Evolutionary conservation across 2,329 filamentous ascomycete genomes (phyloP).

Genomic region (Macroventuria anomochaeta): DNA sequence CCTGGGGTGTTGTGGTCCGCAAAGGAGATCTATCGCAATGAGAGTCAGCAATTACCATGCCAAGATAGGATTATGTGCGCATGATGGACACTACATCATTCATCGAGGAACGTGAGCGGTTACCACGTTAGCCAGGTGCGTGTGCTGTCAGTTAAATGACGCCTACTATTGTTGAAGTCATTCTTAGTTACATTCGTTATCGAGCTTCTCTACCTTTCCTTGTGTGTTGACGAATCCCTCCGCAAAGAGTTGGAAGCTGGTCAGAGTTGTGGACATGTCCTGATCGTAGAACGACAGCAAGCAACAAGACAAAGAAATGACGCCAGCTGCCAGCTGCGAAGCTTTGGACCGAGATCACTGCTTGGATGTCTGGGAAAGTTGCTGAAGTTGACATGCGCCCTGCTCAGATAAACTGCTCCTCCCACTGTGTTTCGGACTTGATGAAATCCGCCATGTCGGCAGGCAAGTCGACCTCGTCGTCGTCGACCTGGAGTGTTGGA

Average conservation of each 20-base stretch:
- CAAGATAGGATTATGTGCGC: neutral
- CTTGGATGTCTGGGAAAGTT: neutral
- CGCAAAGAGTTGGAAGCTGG: neutral
- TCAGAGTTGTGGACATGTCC: neutral
- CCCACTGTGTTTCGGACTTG: constrained; percentile 11
- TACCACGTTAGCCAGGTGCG: neutral
- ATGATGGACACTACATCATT: neutral
- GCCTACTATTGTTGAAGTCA: neutral
- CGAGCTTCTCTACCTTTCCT: neutral
- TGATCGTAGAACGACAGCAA: neutral
- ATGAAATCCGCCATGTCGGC: constrained; percentile 22
- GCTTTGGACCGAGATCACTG: neutral
- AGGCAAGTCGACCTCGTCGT: constrained; percentile 16
- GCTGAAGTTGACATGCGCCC: neutral
- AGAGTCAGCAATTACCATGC: neutral
- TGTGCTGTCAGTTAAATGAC: neutral
- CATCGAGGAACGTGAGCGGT: neutral
- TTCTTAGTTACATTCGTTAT: neutral
- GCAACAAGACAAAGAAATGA: neutral
- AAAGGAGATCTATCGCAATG: neutral
- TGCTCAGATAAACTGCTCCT: neutral
- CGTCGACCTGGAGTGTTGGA: neutral
- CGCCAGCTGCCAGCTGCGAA: neutral
- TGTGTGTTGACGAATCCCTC: neutral
- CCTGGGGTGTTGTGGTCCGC: neutral